Base-by-base conservation (phyloP, 2,329 filamentous ascomycete species). In the Colletotrichum chrysophilum region DNA sequence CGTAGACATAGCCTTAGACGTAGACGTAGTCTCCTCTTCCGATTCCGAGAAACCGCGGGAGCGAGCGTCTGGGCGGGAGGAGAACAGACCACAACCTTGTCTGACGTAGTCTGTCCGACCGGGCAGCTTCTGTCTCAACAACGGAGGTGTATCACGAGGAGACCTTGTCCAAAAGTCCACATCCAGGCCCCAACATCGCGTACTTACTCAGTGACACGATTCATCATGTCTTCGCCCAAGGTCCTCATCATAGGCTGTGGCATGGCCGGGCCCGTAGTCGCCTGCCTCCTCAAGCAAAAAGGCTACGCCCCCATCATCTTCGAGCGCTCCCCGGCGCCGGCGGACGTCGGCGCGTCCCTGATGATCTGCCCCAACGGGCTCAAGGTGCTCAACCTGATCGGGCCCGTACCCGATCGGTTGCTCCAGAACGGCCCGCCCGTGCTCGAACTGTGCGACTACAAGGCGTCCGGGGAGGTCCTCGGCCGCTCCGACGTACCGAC, bases 191-290 rank as follows among this genome's bases (percentile, higher is more conserved):
- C 36, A 38, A 38, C 1, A 38, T 38, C 14, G 7, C 36, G 36
- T 52, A 21, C 43, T 52, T 7, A 3, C 43, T 34, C 21, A 3
- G 26, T 18, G 58, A 8, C 28, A 24, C 48, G 26, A 38, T 52
- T 28, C 21, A 70, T 12, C 18, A 71, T 72, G 70, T 67, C 61
- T 52, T 52, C 52, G 0, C 26, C 62, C 24, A 66, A 48, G 18
- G 79, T 80, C n/a, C 77, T 81, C 5, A 74, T 80, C 36, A 78
- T 80, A 30, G 80, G 79, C 16, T 80, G 79, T 24, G 79, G 79
- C 7, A 71, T 80, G 5, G 79, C 79, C 13, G 79, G 79, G 3
- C 79, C 79, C 3, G 78, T 79, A 26, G 67, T 79, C 18, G 79
- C 77, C 5, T 68, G 78, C 30, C 70, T 81, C 0, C 74, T 79